Base-by-base conservation (phyloP, 768 basidiomycete genomes). In the Bullera alba region DNA sequence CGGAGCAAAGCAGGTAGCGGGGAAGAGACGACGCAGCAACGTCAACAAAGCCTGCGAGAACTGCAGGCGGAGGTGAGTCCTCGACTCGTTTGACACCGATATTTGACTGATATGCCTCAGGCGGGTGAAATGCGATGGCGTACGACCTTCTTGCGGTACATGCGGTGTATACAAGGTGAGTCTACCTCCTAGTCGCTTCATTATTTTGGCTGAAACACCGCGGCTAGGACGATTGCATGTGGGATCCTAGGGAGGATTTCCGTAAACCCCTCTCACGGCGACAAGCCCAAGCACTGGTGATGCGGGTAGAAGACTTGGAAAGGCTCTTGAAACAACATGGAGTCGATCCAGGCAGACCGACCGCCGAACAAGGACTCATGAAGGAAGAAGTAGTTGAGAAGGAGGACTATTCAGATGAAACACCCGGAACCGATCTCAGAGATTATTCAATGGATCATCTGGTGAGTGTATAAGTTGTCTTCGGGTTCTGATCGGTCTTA, bases 211-310 rank as follows among this genome's bases (percentile, higher is more conserved):
- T 30, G 38, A 42, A n/a, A 7, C 23, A 37, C 16, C 37, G 38
- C 36, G 36, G 21, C 22, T 41, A 67, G 66, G 66, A 68, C 50
- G 61, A 63, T 32, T 70, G 68, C 44, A 54, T 51, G 16, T 70
- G 65, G 61, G 65, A 58, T 27, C 46, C 55, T 0, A 42, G 58
- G 15, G 57, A 51, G 45, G 68, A 70, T 55, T 57, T 51, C 28
- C 62, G 68, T 15, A 70, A 67, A 50, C 63, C 65, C 2, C 54
- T 65, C 12, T 63, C 65, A 4, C 53, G 60, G 19, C 59, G 57
- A 37, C 65, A 65, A 36, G 68, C 66, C 34, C 50, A 65, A 43
- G 63, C 65, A 15, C 44, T 70, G n/a, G 51, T 52, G 5, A 60
- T 50, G 12, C 42, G 65, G 10, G 57, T 70, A 19, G 55, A 58